Base-by-base conservation (phyloP, 2,329 filamentous ascomycete species). In the Amylocarpus encephaloides region DNA sequence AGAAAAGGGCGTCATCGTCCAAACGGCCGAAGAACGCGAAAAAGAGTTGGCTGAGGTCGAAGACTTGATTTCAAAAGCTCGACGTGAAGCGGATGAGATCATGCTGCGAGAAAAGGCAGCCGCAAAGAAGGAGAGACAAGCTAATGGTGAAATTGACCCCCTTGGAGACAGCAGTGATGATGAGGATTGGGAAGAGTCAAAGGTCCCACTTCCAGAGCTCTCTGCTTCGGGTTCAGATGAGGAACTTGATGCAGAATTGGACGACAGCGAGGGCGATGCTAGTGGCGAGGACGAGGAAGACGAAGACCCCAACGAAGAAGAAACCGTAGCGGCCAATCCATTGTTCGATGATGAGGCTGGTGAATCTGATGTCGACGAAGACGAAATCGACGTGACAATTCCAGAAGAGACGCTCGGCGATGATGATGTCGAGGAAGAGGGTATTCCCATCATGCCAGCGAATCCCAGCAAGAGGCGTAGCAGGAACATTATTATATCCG, bases 21-120 rank as follows among this genome's bases (percentile, higher is more conserved):
- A 91, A 66, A 95, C 88, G 0, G 81, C 84, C 2, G 92, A 96
- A 67, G 91, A 98, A 66, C 82, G 88, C 16, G 86, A 91, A 63
- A 80, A 81, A 32, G 86, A 95, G 65, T 81, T 89, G 67, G 82
- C 86, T 50, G 82, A 91, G 52, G 82, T 95, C 11, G 93, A 97
- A 60, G 86, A 96, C 62, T 78, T 97, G 53, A 80, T 97, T 22
- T 85, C 92, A 43, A 90, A 85, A 61, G 92, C 91, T 16, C 78
- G 90, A 50, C 76, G 82, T 54, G 88, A 97, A 64, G 91, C 85
- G 1, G 79, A 86, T 40, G 83, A 86, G 58, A 83, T 97, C 44
- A 85, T 84, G 68, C 81, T 85, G 60, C 75, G 82, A 43, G 93
- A 98, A 69, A 82, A 82, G 56, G 84, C 79, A 26, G 82, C 80